Conservation (phyloP, 306 rosid species). For the Hippophae gyantsensis region DNA sequence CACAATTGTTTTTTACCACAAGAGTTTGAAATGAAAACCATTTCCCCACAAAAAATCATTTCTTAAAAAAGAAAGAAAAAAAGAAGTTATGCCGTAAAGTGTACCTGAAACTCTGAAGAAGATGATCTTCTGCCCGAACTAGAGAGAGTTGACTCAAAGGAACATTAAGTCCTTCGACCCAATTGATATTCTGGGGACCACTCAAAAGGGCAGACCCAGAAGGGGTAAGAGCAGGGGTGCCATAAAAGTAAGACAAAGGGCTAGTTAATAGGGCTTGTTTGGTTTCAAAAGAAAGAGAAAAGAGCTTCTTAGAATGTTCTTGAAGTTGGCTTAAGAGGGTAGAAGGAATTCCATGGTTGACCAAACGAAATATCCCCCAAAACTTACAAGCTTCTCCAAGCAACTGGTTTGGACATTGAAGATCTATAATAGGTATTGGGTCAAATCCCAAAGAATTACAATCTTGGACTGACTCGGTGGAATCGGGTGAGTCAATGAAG, state of each 20-base stretch:
- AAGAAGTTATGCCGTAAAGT: too few species aligned
- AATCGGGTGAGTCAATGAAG: background rate
- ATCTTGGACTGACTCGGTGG: background rate
- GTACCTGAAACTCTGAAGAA: slow-evolving; percentile 40
- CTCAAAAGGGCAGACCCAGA: slow-evolving; percentile 31
- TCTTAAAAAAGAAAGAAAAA: background rate
- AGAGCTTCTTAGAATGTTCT: slow-evolving; percentile 24
- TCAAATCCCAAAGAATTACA: slow-evolving; percentile 3
- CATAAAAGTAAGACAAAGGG: slow-evolving; percentile 61
- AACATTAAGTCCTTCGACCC: slow-evolving; percentile 54
- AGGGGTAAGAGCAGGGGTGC: slow-evolving; percentile 51
- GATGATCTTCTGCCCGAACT: slow-evolving; percentile 18
- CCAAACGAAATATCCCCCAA: slow-evolving; percentile 69
- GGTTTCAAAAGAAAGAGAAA: slow-evolving; percentile 39
- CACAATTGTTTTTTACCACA: too few species aligned
- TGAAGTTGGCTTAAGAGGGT: slow-evolving; percentile 34
- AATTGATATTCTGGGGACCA: slow-evolving; percentile 28
- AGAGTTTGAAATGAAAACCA: too few species aligned
- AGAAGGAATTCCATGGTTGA: slow-evolving; percentile 60
- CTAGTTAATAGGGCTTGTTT: slow-evolving; percentile 30
- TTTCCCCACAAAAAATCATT: background rate
- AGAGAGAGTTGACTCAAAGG: slow-evolving; percentile 37
- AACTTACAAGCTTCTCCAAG: slow-evolving; percentile 45
- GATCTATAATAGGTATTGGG: slow-evolving; percentile 45
- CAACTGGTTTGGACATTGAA: slow-evolving; percentile 15